These are phyloP conservation scores for Fusarium sarcochroum DNA, from an alignment of 2,329 filamentous ascomycete genomes.

Conservation along the genomic window DNA sequence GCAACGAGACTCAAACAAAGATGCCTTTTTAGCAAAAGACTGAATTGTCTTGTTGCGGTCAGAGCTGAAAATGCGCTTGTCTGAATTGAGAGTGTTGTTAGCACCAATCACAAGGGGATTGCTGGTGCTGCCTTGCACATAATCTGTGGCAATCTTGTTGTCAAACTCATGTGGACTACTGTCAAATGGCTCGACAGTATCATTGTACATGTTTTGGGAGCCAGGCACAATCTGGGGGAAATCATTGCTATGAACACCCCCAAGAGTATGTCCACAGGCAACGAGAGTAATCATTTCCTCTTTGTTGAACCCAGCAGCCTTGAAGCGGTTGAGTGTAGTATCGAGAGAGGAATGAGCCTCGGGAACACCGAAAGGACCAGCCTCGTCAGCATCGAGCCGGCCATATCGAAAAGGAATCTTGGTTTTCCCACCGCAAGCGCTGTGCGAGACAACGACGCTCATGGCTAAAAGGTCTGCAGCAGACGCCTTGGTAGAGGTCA, in stretches of 20 bases:
- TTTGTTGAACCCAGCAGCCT: constrained; percentile 48
- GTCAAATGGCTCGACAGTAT: constrained; percentile 53
- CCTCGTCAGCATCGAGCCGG: constrained; percentile 48
- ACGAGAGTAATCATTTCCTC: constrained; percentile 55
- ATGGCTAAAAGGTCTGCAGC: constrained; percentile 52
- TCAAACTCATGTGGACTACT: constrained; percentile 59
- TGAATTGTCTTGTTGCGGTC: constrained; percentile 61
- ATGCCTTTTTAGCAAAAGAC: constrained; percentile 52
- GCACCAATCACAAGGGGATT: constrained; percentile 57
- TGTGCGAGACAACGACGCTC: constrained; percentile 53
- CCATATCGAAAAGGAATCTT: constrained; percentile 50
- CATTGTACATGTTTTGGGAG: constrained; percentile 18
- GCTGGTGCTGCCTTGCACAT: constrained; percentile 56
- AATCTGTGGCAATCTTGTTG: constrained; percentile 59
- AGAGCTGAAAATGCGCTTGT: constrained; percentile 58
- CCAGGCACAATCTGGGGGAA: constrained; percentile 56
- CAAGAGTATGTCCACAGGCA: constrained; percentile 53
- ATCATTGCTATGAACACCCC: constrained; percentile 60
- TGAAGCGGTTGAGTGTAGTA: constrained; percentile 45
- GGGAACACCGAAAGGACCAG: constrained; percentile 50
- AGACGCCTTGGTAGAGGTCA: constrained; percentile 24
- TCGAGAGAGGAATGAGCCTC: constrained; percentile 48
- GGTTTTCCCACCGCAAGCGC: constrained; percentile 56
- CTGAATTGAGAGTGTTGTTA: constrained; percentile 57
- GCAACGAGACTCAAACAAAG: constrained; percentile 55